Percentiles rank a stretch among this genome's conserved stretches.
phyloP scores from a whole-genome alignment of 1,139 yeast genomes.

The Trichomonascaceae sp. region DNA sequence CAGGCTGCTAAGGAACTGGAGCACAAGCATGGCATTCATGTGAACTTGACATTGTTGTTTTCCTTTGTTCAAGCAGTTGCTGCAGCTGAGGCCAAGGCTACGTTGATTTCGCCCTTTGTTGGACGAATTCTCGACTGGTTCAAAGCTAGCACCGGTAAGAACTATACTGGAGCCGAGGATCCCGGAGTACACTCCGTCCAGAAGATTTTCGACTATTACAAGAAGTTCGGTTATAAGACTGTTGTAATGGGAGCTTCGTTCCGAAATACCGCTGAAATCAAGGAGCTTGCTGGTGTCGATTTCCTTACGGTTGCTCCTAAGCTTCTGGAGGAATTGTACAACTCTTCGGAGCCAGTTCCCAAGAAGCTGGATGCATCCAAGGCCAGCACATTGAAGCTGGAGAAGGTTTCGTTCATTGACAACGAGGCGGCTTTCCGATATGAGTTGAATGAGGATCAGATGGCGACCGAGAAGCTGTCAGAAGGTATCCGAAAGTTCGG shows the following conservation, averaged over 20 bases:
- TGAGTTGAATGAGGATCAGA: conserved; percentile 89
- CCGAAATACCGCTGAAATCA: conserved; percentile 96
- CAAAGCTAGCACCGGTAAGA: conserved; percentile 90
- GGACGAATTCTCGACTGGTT: conserved; percentile 99
- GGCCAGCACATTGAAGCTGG: conserved; percentile 47
- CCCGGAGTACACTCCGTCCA: conserved; percentile 96
- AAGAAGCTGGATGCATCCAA: conserved; percentile 65
- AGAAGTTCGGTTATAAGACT: conserved; percentile 92
- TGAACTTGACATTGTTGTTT: conserved; percentile 92
- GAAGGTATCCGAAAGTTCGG: conserved; percentile 98
- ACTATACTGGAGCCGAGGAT: conserved; percentile 71
- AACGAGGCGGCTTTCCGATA: conserved; percentile 90
- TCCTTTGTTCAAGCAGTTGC: conserved; percentile 98
- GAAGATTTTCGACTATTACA: conserved; percentile 91
- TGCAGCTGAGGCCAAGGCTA: conserved; percentile 95
- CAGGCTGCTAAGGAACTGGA: conserved; percentile 97
- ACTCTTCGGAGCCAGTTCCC: conserved; percentile 75
- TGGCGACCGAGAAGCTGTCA: conserved; percentile 97
- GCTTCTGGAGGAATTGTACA: conserved; percentile 81
- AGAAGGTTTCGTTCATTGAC: conserved; percentile 74
- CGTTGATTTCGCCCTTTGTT: conserved; percentile 96
- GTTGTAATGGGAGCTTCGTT: conserved; percentile 99
- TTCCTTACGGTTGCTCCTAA: conserved; percentile 93
- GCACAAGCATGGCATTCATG: conserved; percentile 83
- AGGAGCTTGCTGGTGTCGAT: conserved; percentile 96